A percentile compares a stretch with the other conserved stretches of the same genome.
phyloP scores from a whole-genome alignment of 805 yeast species.

The Wickerhamiella occidentalis region DNA sequence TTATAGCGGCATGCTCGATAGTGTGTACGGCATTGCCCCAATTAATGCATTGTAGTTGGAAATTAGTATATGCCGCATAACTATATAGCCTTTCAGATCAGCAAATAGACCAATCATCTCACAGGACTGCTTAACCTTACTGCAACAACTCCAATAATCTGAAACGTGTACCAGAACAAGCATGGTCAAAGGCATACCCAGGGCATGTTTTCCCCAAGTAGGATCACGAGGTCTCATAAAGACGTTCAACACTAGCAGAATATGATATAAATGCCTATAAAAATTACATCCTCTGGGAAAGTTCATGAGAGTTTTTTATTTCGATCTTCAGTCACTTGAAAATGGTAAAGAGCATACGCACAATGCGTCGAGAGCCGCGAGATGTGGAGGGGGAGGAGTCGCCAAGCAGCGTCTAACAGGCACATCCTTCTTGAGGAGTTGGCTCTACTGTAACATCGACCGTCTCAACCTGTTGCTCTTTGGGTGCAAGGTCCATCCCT shows the following conservation, averaged over 20 bases:
- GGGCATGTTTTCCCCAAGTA: neutral
- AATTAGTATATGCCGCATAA: no score
- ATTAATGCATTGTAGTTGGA: no score
- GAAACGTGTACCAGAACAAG: neutral
- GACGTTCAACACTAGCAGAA: neutral
- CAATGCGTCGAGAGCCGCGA: no score
- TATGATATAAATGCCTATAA: neutral
- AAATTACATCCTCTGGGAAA: neutral
- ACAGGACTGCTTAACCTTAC: neutral
- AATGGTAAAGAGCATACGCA: no score
- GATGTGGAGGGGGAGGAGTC: no score
- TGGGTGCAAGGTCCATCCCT: conserved; percentile 43
- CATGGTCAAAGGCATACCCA: neutral
- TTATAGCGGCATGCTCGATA: no score
- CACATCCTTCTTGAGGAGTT: neutral
- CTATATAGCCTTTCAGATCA: no score
- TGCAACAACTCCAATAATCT: neutral
- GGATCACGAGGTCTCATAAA: neutral
- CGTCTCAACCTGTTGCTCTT: conserved; percentile 19
- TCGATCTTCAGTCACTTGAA: neutral
- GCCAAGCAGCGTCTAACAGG: neutral
- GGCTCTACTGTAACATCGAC: conserved; percentile 24
- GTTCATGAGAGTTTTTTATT: neutral
- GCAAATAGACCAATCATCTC: neutral
- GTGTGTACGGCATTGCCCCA: no score